Base-by-base conservation (phyloP, 2,329 filamentous ascomycete species). In the Arthrobotrys megalospora region DNA sequence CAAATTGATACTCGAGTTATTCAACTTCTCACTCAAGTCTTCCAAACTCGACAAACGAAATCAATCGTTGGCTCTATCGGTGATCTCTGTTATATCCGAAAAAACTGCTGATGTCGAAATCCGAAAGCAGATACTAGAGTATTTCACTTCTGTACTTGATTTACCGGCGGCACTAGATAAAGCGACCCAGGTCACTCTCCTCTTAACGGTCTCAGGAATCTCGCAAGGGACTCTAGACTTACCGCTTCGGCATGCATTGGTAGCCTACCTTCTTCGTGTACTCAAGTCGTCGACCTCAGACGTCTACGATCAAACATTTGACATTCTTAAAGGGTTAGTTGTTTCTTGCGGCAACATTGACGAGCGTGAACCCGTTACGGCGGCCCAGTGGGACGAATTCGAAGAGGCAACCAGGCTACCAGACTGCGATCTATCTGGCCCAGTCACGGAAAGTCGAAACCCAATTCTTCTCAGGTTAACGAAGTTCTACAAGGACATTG, bases 311-410 rank as follows among this genome's bases (percentile, higher is more conserved):
- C 19, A 52, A 45, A 52, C 64, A 12, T 16, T 72, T 1, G 41
- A 50, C 16, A n/a, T 55, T 11, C 36, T 72, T 12, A 16, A 48
- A 12, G 19, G 7, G 2, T 24, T 71, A 36, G 48, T 58, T 12
- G n/a, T 47, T n/a, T 12, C 14, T 34, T 50, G 47, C 19, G 36
- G 68, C 10, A 72, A 58, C 24, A 16, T 65, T 16, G 55, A 64
- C 21, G 68, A 72, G n/a, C 47, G 36, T 11, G 48, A 47, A 8
- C 55, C 47, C 1, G 41, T 72, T 5, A 64, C 68, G n/a, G 68
- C 45, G 10, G 41, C 14, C 6, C 47, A 65, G 12, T 72, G 68
- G 68, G 41, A 65, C 10, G 8, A 12, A 2, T 32, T 45, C 11
- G 16, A 50, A 11, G 24, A 65, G 16, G 48, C 8, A 2, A 4